Conservation (phyloP, 371 early-diverging fungal species). For the Fennellomyces sp. region DNA sequence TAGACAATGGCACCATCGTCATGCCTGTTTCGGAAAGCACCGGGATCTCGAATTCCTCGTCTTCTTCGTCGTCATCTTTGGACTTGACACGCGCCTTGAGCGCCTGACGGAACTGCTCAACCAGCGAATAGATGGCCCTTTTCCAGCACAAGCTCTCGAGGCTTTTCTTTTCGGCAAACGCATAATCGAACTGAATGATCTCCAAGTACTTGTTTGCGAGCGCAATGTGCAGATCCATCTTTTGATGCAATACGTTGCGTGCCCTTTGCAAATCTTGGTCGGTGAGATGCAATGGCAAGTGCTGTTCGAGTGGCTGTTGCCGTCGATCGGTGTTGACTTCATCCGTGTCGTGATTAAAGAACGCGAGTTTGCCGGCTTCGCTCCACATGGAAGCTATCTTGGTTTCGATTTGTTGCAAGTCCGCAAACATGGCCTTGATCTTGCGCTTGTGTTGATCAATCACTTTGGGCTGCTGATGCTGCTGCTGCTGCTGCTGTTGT, state of each 20-base stretch:
- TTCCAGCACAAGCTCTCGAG: constrained; percentile 70
- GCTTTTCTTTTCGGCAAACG: constrained; percentile 59
- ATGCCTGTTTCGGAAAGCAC: constrained; percentile 10
- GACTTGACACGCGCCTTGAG: constrained; percentile 27
- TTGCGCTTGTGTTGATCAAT: constrained; percentile 17
- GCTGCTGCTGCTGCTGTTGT: constrained; percentile 6
- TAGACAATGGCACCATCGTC: constrained; percentile 15
- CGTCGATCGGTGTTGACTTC: constrained; percentile 1
- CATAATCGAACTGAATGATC: constrained; percentile 52
- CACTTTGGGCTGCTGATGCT: not conserved
- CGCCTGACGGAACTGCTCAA: constrained; percentile 60
- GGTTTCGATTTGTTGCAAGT: constrained; percentile 32
- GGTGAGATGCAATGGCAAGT: not conserved
- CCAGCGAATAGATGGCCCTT: constrained; percentile 60
- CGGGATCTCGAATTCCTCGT: constrained; percentile 5
- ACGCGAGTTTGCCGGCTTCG: constrained; percentile 11
- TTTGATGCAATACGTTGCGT: constrained; percentile 33
- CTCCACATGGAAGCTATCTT: constrained; percentile 20
- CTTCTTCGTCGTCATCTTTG: constrained; percentile 7
- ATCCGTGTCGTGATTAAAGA: constrained; percentile 8
- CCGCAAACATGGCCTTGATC: constrained; percentile 21
- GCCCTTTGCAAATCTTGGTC: constrained; percentile 26
- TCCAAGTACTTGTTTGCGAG: constrained; percentile 56
- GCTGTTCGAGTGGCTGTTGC: not conserved
- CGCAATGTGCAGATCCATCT: constrained; percentile 35